Conservation (phyloP, 176 grass and related monocot genomes). For the Lolium perenne region DNA sequence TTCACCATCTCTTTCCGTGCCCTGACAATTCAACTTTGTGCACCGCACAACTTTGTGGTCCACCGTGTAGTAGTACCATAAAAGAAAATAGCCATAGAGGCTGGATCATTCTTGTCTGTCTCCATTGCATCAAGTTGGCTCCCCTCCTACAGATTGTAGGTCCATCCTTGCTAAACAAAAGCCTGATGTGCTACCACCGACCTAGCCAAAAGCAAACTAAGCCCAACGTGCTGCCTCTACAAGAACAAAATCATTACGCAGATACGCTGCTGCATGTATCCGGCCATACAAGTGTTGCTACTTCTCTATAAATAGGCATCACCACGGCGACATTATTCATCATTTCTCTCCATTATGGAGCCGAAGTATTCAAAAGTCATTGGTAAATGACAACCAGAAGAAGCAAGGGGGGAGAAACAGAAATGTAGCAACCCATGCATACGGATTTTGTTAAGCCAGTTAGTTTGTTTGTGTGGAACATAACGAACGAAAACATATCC, state of each 20-base stretch:
- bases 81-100: conserved; percentile 20
- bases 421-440: neutral
- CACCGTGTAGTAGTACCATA: conserved; percentile 18
- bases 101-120: conserved; percentile 47
- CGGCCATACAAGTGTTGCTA: neutral
- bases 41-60: conserved; percentile 35
- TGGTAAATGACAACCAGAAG: neutral
- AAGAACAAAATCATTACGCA: conserved; percentile 17
- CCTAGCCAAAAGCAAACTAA: conserved; percentile 48
- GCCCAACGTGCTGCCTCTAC: conserved; percentile 45
- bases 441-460: neutral
- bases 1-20: conserved; percentile 48
- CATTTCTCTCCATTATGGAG: neutral
- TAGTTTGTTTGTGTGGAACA: too few relatives aligned
- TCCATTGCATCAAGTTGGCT: conserved; percentile 38
- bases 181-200: conserved; percentile 48
- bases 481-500: neutral
- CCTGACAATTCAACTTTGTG: conserved; percentile 35
- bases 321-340: neutral
- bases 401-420: neutral
- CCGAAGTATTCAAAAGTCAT: neutral
- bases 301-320: neutral
- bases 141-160: conserved; percentile 18
- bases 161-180: conserved; percentile 39
- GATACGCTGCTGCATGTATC: conserved; percentile 18